phyloP scores from a whole-genome alignment of 192 early-diverging fungal genomes.

The Entomortierella chlamydospora region DNA sequence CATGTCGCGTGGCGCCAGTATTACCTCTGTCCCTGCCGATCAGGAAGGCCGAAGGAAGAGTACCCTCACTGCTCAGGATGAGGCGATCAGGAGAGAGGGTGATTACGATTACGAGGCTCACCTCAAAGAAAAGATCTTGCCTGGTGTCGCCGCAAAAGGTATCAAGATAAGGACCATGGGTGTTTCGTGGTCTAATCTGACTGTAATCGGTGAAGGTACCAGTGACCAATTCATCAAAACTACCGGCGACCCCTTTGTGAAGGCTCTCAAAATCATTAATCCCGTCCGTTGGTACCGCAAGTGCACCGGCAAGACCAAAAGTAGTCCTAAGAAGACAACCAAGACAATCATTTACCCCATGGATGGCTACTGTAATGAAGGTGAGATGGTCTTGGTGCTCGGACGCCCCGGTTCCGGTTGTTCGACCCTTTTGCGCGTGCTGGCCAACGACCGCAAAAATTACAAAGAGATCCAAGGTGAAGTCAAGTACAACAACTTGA shows the following conservation, averaged over 20 bases:
- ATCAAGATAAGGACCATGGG: slow-evolving; percentile 60
- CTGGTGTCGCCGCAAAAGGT: slow-evolving; percentile 31
- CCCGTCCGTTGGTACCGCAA: slow-evolving; percentile 49
- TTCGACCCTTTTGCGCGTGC: slow-evolving; percentile 68
- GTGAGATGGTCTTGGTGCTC: slow-evolving; percentile 77
- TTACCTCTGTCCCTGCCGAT: background rate
- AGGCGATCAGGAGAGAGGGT: slow-evolving; percentile 22
- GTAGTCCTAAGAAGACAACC: slow-evolving; percentile 2
- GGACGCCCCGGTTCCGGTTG: slow-evolving; percentile 80
- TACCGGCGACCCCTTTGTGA: slow-evolving; percentile 33
- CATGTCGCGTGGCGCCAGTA: slow-evolving; percentile 14
- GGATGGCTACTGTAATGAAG: slow-evolving; percentile 74
- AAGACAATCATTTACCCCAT: slow-evolving; percentile 65
- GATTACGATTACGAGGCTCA: slow-evolving; percentile 48
- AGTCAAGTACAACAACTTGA: slow-evolving; percentile 75
- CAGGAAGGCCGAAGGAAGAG: background rate
- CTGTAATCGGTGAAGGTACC: slow-evolving; percentile 48
- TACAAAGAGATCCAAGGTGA: slow-evolving; percentile 65
- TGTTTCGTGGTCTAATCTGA: slow-evolving; percentile 55
- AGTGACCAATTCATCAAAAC: slow-evolving; percentile 35
- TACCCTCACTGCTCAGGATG: slow-evolving; percentile 6
- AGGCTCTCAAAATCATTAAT: slow-evolving; percentile 30
- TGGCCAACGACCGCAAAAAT: slow-evolving; percentile 66
- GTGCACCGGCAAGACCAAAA: slow-evolving; percentile 1
- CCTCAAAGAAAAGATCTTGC: slow-evolving; percentile 47